Base-by-base conservation (phyloP, 202 grass and related monocot genomes). In the Tripidium arundinaceum region DNA sequence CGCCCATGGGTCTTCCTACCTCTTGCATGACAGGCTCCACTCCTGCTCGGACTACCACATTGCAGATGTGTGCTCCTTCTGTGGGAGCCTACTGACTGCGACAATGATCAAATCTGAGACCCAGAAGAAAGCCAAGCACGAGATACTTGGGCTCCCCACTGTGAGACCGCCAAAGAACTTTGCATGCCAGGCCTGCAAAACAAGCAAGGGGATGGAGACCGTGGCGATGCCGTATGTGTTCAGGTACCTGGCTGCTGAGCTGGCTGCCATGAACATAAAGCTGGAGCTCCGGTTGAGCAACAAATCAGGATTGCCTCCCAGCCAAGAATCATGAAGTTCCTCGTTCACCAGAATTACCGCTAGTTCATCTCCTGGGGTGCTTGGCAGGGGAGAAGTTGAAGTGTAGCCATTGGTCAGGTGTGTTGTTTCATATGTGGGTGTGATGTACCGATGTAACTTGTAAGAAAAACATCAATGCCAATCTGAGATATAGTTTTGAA, bases 161-260 rank as follows among this genome's bases (percentile, higher is more conserved):
- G 67, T 89, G 22, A 98, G 50, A 65, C 74, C 86, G 4, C 79
- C 78, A 0, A 98, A 98, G 70, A 94, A 69, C 42, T 91, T 87
- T 5, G 88, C 79, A 2, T 98, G 92, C 65, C 90, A 92, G 25
- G 86, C 90, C 26, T 98, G 95, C 81, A 87, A 94, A 73, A 86
- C 92, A 45, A 89, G 88, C 74, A 94, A 91, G 70, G 95, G 95
- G 68, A 92, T 98, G 82, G 95, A 94, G 83, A 98, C 95, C 1
- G 95, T 98, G 7, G 95, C 95, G 12, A 98, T 98, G 95, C 95
- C 95, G 7, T 89, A 91, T 18, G 94, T 98, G 33, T 93, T 92
- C 83, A 90, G 89, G 82, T 94, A 98, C 54, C 63, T 94, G 79
- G 94, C 94, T 0, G 79, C 90, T 7, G 94, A 62, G 22, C 65